phyloP scores from a whole-genome alignment of 2,329 filamentous ascomycete genomes.

The Pleoardoris graminearum region DNA sequence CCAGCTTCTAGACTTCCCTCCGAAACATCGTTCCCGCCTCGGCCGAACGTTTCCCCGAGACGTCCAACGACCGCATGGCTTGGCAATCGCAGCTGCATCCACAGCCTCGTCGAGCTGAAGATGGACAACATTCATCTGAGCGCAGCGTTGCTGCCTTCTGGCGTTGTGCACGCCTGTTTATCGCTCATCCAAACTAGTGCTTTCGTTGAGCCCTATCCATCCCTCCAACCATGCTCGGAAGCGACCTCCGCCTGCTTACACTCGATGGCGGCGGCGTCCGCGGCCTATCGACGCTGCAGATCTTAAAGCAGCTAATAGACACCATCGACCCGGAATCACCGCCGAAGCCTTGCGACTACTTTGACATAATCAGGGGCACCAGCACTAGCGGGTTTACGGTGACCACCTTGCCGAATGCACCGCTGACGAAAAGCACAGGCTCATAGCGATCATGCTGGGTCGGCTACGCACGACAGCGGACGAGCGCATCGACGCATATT shows the following conservation, averaged over 20 bases:
- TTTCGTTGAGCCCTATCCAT: not conserved
- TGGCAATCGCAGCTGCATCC: no score
- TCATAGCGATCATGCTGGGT: conserved; percentile 19
- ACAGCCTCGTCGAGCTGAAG: no score
- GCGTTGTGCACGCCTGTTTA: not conserved
- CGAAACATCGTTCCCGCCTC: no score
- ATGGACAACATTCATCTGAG: not conserved
- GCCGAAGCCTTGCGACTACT: conserved; percentile 23
- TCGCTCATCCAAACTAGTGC: conserved; percentile 4
- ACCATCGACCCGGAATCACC: conserved; percentile 10
- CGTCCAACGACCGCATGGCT: no score
- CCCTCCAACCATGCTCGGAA: not conserved
- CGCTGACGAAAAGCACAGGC: not conserved
- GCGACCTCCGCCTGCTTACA: not conserved
- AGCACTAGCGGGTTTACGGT: conserved; percentile 19
- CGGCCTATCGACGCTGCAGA: conserved; percentile 19
- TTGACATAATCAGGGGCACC: conserved; percentile 25
- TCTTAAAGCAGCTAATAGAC: conserved; percentile 21
- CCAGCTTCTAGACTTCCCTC: no score
- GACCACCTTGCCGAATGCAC: not conserved
- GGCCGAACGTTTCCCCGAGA: no score
- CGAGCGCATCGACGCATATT: conserved; percentile 15
- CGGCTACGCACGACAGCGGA: conserved; percentile 15
- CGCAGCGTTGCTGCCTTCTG: conserved; percentile 2
- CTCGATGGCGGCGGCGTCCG: conserved; percentile 17